Percentiles rank a stretch among this genome's conserved stretches.
Conservation (phyloP, 2,329 filamentous ascomycete genomes). For the Fusarium sulawesiense region DNA sequence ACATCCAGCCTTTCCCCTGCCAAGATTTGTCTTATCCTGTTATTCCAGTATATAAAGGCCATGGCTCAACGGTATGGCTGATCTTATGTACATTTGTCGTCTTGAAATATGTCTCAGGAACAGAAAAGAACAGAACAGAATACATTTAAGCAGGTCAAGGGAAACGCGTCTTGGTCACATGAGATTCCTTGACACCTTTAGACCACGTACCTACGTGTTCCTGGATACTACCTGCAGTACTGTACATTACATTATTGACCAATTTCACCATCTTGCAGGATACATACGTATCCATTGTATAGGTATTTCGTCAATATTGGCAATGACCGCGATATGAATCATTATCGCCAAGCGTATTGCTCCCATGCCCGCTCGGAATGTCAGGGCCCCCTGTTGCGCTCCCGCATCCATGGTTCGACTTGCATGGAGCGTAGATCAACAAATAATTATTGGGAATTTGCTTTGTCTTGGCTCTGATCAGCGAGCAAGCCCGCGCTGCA, state of each 20-base stretch:
- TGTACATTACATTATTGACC: background rate
- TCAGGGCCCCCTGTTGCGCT: constrained; percentile 32
- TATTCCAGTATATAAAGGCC: background rate
- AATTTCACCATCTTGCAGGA: background rate
- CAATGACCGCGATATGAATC: constrained; percentile 1
- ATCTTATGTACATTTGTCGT: constrained; percentile 20
- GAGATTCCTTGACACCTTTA: background rate
- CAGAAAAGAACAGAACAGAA: background rate
- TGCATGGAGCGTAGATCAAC: constrained; percentile 33
- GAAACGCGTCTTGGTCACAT: background rate
- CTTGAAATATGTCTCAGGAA: constrained; percentile 3
- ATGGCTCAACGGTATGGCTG: constrained; percentile 13
- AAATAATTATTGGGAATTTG: constrained; percentile 29
- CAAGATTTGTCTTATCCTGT: constrained; percentile 22
- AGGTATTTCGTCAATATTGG: background rate
- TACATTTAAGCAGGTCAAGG: background rate
- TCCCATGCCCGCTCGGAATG: constrained; percentile 14
- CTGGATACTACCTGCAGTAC: background rate
- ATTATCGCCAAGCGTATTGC: constrained; percentile 10
- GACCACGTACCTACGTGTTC: background rate
- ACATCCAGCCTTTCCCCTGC: constrained; percentile 30
- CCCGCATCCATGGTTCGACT: constrained; percentile 33
- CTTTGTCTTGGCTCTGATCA: constrained; percentile 13
- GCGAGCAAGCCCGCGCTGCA: constrained; percentile 7
- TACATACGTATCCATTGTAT: background rate